A percentile compares a stretch with the other conserved stretches of the same genome.
These are phyloP conservation scores for Acanthamoeba healyi DNA, from an alignment of 208 protist species.

Conservation along the genomic window DNA sequence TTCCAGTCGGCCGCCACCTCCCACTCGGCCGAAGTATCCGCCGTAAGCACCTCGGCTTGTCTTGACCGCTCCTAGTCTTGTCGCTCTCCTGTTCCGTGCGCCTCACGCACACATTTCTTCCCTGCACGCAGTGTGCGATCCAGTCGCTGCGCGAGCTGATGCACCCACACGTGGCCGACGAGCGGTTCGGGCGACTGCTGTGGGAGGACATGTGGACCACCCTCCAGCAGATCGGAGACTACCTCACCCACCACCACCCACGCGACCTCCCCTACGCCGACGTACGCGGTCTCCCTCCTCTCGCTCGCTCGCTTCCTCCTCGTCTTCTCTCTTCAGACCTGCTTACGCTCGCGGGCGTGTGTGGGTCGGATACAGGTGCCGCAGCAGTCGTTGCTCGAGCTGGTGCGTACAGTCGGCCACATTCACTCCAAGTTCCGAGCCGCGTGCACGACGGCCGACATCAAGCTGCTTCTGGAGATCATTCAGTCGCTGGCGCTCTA, in stretches of 20 bases:
- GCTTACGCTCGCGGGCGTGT: not conserved
- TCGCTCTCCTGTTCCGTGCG: not conserved
- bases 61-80: not conserved
- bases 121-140: conserved; percentile 42
- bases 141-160: conserved; percentile 54
- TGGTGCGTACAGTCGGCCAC: conserved; percentile 57
- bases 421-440: conserved; percentile 60
- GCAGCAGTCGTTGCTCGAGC: conserved; percentile 67
- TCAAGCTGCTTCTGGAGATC: conserved; percentile 2
- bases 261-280: conserved; percentile 7
- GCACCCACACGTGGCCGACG: conserved; percentile 41
- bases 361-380: not conserved
- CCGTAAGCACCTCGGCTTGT: conserved; percentile 4
- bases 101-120: not conserved
- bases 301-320: not conserved
- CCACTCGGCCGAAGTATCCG: conserved; percentile 39
- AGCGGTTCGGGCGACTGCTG: conserved; percentile 23
- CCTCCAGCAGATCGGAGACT: conserved; percentile 21
- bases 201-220: conserved; percentile 64
- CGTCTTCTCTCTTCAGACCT: not conserved
- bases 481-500: conserved; percentile 53
- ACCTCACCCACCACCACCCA: conserved; percentile 29
- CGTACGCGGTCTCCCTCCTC: not conserved
- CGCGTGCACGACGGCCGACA: conserved; percentile 44
- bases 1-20: conserved; percentile 52